Evolutionary conservation across 306 rosid genomes (phyloP).

Genomic region (Prunus dulcis): DNA sequence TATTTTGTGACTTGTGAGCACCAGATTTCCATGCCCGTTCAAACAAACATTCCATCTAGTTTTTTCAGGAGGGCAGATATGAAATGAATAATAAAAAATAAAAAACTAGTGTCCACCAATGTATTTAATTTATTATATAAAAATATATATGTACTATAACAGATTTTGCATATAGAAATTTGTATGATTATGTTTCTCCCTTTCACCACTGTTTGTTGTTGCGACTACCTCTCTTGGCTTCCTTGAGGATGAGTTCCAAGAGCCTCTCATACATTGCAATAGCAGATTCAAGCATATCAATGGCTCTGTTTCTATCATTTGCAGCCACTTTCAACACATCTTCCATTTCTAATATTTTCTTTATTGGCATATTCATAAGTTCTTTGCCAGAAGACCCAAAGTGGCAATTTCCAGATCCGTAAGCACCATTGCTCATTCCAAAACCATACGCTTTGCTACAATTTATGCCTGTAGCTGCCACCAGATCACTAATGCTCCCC

Average conservation of each 20-base stretch:
- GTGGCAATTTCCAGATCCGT: not conserved
- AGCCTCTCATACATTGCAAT: constrained; percentile 59
- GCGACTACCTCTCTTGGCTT: constrained; percentile 34
- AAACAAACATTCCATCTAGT: not conserved
- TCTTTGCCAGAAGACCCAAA: constrained; percentile 21
- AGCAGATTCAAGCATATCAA: constrained; percentile 61
- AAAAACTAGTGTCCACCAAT: not conserved
- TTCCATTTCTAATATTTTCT: constrained; percentile 34
- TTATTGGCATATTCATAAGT: constrained; percentile 24
- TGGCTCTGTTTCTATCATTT: constrained; percentile 47
- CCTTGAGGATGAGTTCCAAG: constrained; percentile 62
- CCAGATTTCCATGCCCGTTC: not conserved
- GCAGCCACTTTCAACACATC: constrained; percentile 16
- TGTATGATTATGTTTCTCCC: not conserved
- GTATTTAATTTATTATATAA: not conserved
- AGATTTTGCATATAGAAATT: not conserved
- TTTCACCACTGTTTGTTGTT: constrained; percentile 1
- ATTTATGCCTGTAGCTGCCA: constrained; percentile 25
- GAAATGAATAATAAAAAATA: not conserved
- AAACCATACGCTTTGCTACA: constrained; percentile 7
- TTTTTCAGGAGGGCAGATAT: not conserved
- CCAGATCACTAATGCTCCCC: constrained; percentile 52
- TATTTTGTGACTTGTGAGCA: not conserved
- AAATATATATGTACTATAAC: not conserved
- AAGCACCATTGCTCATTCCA: not conserved